Conservation (phyloP, 257 asterid genomes). For the Euphrasia confusa region DNA sequence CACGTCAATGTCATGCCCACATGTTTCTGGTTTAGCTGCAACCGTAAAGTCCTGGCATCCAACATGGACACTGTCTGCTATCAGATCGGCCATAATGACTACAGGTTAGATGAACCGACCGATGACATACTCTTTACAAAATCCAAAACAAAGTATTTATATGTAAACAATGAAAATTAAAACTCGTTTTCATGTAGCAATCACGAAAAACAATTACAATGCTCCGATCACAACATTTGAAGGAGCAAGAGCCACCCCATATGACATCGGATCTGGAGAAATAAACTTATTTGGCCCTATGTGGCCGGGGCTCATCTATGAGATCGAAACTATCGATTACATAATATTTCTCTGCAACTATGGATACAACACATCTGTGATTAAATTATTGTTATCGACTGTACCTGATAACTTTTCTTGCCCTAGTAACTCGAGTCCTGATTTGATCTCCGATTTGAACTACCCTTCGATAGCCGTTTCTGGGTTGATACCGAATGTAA, state of each 20-base stretch:
- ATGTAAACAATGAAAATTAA: too few species aligned
- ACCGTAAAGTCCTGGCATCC: too few species aligned
- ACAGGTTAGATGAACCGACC: too few species aligned
- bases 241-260: conserved; percentile 42
- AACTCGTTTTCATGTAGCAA: conserved; percentile 29
- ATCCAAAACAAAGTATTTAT: too few species aligned
- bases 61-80: too few species aligned
- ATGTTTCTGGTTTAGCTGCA: too few species aligned
- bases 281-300: conserved; percentile 33
- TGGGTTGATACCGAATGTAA: conserved; percentile 19
- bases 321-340: conserved; percentile 29
- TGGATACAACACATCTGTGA: conserved; percentile 36
- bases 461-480: conserved; percentile 48
- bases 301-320: conserved; percentile 33
- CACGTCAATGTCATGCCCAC: too few species aligned
- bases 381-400: conserved; percentile 33
- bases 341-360: conserved; percentile 41
- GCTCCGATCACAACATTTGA: conserved; percentile 30
- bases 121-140: too few species aligned
- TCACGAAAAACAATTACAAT: conserved; percentile 35
- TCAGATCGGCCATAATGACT: too few species aligned
- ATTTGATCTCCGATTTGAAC: conserved; percentile 47
- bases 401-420: conserved; percentile 20
- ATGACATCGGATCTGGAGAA: conserved; percentile 51
- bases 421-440: conserved; percentile 23